Conservation (phyloP, 768 basidiomycete genomes). For the Leccinum sublutescens region DNA sequence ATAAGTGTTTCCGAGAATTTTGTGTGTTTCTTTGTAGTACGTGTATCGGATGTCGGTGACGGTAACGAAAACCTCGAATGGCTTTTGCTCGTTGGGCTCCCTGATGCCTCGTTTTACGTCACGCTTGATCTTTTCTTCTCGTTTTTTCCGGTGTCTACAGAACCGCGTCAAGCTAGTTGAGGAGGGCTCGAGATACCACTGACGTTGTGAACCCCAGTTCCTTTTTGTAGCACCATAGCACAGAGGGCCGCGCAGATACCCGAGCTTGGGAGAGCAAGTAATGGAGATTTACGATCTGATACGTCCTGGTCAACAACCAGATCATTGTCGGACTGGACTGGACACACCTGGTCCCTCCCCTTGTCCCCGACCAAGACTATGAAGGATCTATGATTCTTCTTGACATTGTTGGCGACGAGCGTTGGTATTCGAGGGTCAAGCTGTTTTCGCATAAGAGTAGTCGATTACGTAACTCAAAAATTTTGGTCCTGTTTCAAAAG, state of each 20-base stretch:
- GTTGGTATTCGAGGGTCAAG: slow-evolving; percentile 91
- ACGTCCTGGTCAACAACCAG: not conserved
- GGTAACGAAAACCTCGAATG: slow-evolving; percentile 97
- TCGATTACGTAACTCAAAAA: not conserved
- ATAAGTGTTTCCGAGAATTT: slow-evolving; percentile 95
- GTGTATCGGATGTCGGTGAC: slow-evolving; percentile 99
- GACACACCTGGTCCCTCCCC: slow-evolving; percentile 80
- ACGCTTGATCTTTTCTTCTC: slow-evolving; percentile 94
- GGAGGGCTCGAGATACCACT: slow-evolving; percentile 24
- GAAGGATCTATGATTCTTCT: slow-evolving; percentile 90
- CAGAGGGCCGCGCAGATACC: slow-evolving; percentile 84
- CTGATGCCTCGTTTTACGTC: slow-evolving; percentile 93
- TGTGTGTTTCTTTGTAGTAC: slow-evolving; percentile 98
- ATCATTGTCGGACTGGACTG: not conserved
- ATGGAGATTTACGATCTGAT: slow-evolving; percentile 90
- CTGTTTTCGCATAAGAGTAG: slow-evolving; percentile 69
- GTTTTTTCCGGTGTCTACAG: slow-evolving; percentile 88
- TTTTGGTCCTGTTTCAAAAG: not conserved
- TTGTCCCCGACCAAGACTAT: slow-evolving; percentile 96
- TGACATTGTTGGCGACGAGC: slow-evolving; percentile 91
- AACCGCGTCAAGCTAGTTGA: not conserved
- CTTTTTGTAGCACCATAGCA: slow-evolving; percentile 99
- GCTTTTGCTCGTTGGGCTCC: slow-evolving; percentile 93
- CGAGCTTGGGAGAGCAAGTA: slow-evolving; percentile 91
- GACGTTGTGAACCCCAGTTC: slow-evolving; percentile 94